These are phyloP conservation scores for Colletotrichum cordylinicola DNA, from an alignment of 2,329 filamentous ascomycete genomes.

Conservation along the genomic window DNA sequence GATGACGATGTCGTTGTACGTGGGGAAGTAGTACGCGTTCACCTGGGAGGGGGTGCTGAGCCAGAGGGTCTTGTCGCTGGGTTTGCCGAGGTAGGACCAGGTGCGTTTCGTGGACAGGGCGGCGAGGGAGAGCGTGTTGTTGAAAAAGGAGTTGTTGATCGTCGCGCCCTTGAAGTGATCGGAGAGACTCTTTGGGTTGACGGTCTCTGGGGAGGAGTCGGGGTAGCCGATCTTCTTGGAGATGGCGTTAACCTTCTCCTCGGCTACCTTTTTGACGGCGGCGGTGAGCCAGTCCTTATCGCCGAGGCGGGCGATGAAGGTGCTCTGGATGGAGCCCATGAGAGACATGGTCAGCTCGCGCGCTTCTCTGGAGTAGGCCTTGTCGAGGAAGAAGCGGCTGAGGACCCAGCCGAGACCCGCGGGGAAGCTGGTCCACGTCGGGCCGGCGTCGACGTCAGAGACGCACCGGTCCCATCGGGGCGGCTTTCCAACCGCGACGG, in stretches of 20 bases:
- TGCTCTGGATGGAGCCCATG: slow-evolving; percentile 72
- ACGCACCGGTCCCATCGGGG: slow-evolving; percentile 73
- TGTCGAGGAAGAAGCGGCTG: slow-evolving; percentile 73
- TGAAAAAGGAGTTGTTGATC: slow-evolving; percentile 59
- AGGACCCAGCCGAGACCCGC: slow-evolving; percentile 69
- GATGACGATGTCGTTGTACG: slow-evolving; percentile 72
- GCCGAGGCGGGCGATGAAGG: slow-evolving; percentile 66
- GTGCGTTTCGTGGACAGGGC: slow-evolving; percentile 50
- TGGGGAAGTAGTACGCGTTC: slow-evolving; percentile 70
- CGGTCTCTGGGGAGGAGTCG: slow-evolving; percentile 64
- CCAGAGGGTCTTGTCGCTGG: slow-evolving; percentile 65
- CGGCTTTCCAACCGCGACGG: slow-evolving; percentile 40
- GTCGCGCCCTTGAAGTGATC: slow-evolving; percentile 62
- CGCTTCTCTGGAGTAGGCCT: slow-evolving; percentile 68
- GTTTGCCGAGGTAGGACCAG: slow-evolving; percentile 65
- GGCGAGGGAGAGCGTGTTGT: slow-evolving; percentile 58
- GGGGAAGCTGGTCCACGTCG: neutral
- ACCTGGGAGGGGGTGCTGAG: slow-evolving; percentile 62
- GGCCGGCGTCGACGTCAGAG: slow-evolving; percentile 50
- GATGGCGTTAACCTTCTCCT: slow-evolving; percentile 70
- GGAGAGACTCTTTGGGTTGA: slow-evolving; percentile 59
- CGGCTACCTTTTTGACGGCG: slow-evolving; percentile 62
- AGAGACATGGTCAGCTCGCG: slow-evolving; percentile 72
- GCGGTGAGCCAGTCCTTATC: slow-evolving; percentile 69
- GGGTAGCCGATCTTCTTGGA: slow-evolving; percentile 73